These are phyloP conservation scores for Colletotrichum tanaceti DNA, from an alignment of 2,329 filamentous ascomycete species.

Conservation along the genomic window DNA sequence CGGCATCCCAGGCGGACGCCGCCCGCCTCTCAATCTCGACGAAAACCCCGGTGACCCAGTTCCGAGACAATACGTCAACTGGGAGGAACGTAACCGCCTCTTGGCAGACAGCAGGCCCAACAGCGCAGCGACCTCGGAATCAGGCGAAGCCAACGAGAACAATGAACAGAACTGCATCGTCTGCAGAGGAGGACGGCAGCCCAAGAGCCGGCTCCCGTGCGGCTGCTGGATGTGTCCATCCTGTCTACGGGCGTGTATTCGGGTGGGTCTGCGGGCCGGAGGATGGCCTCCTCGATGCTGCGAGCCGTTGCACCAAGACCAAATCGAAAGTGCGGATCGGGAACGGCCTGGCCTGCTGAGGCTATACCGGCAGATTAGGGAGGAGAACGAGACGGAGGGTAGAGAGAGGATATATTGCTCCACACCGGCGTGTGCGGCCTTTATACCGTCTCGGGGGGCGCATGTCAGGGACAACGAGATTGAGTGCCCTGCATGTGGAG, in stretches of 20 bases:
- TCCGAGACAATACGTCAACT: conserved; percentile 13
- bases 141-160: background rate
- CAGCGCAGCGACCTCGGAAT: conserved; percentile 6
- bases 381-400: conserved; percentile 34
- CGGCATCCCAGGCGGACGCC: no score
- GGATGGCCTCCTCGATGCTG: conserved; percentile 41
- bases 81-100: conserved; percentile 35
- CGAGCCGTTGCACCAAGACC: conserved; percentile 28
- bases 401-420: conserved; percentile 37
- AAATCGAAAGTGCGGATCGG: conserved; percentile 25
- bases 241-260: conserved; percentile 39
- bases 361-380: conserved; percentile 30
- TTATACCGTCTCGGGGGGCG: conserved; percentile 31
- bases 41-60: background rate
- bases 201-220: conserved; percentile 31
- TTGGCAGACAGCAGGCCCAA: conserved; percentile 2
- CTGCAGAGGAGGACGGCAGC: conserved; percentile 15
- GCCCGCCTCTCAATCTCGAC: background rate
- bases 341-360: conserved; percentile 20
- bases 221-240: conserved; percentile 37
- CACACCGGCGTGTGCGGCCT: conserved; percentile 35
- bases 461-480: conserved; percentile 13
- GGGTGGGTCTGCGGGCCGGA: conserved; percentile 28
- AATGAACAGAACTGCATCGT: conserved; percentile 22
- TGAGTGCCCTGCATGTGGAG: conserved; percentile 36